A percentile compares a stretch with the other conserved stretches of the same genome.
phyloP scores from a whole-genome alignment of 2,329 filamentous ascomycete species.

The Fusarium brevicatenulatum region DNA sequence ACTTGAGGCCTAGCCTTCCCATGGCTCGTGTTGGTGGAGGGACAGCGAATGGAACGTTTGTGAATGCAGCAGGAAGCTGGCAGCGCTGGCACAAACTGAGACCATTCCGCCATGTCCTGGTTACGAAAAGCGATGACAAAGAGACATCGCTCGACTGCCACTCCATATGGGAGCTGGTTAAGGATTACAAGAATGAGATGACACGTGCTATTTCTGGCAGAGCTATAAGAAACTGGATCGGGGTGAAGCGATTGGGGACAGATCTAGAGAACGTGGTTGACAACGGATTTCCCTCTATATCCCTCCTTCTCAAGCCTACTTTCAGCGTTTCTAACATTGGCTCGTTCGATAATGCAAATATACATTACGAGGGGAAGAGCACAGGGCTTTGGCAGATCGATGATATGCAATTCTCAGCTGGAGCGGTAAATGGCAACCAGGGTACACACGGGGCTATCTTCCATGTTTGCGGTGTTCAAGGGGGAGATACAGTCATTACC shows the following conservation, averaged over 20 bases:
- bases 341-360: background rate
- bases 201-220: background rate
- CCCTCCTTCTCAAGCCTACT: slow-evolving; percentile 13
- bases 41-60: background rate
- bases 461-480: slow-evolving; percentile 13
- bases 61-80: background rate
- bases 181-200: slow-evolving; percentile 3
- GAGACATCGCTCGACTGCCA: background rate
- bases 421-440: slow-evolving; percentile 15
- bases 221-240: background rate
- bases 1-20: slow-evolving; percentile 12
- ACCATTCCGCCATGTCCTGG: background rate
- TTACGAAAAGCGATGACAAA: background rate
- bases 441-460: slow-evolving; percentile 5
- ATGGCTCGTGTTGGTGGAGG: background rate
- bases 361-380: background rate
- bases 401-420: slow-evolving; percentile 29
- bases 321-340: slow-evolving; percentile 26
- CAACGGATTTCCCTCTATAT: slow-evolving; percentile 13
- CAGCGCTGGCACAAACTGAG: background rate
- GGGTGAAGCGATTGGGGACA: slow-evolving; percentile 5
- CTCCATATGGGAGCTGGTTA: slow-evolving; percentile 12
- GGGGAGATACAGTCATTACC: slow-evolving; percentile 20
- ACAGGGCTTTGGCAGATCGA: slow-evolving; percentile 20
- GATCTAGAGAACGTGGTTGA: slow-evolving; percentile 12